Evolutionary conservation across 2,329 filamentous ascomycete species (phyloP), one percentile per base, ranked within the genome.

Genomic region (Paracorniculantispora psalliotae): DNA sequence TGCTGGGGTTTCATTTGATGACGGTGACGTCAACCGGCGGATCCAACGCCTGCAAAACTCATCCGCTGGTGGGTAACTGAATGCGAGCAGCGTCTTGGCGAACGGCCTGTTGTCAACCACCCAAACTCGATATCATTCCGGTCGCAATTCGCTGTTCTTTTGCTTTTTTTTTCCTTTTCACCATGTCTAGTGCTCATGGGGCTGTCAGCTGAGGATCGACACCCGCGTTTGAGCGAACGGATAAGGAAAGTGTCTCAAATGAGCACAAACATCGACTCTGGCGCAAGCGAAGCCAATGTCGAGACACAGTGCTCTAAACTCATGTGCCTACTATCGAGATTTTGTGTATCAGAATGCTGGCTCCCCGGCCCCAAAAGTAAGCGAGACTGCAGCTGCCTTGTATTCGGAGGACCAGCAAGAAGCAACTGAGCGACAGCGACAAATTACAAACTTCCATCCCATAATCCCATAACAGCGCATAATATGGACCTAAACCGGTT

Each of bases 1-100:
- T 54, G 39, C 13, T 56, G 30, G 28, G 43, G 53, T 47, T 56
- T 12, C 53, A 56, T 56, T 47, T 56, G 30, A 56, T 30, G 41
- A 56, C 53, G 17, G 12, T 57, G 54, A 57, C 54, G 54, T 57
- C 54, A 55, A 55, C 13, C 41, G 33, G 54, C 54, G 46, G 53
- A 48, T 56, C 53, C 30, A 26, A 19, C 30, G 28, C 41, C 15
- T 47, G 15, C 28, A 37, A 43, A 33, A 17, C 19, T 30, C 30
- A 37, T 51, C 21, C 21, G 21, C 30, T 25, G 25, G 53, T 56
- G 53, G 53, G 53, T 37, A 56, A 47, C 2, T 17, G 21, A 56
- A 46, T 46, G 51, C 26, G 19, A 37, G 43, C 28, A 21, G 43
- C 41, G 28, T 47, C 53, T 56, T 56, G 53, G 53, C 53, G 30